These are phyloP conservation scores for Lasiodiplodia gonubiensis DNA, from an alignment of 2,329 filamentous ascomycete species.

Conservation along the genomic window DNA sequence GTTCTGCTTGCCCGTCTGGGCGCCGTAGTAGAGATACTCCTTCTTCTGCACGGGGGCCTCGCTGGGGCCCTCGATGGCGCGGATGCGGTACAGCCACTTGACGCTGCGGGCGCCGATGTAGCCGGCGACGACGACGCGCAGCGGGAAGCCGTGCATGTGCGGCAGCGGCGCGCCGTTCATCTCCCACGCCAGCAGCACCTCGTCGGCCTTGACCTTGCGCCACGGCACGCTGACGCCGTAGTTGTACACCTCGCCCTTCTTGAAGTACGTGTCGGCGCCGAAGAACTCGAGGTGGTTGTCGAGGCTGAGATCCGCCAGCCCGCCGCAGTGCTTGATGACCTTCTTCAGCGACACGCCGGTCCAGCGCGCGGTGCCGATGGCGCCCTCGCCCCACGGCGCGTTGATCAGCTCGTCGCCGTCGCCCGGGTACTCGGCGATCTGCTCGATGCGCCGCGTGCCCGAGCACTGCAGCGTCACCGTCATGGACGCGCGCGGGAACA, in stretches of 20 bases:
- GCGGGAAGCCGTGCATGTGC: conserved; percentile 68
- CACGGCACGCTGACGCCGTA: conserved; percentile 71
- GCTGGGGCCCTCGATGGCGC: conserved; percentile 63
- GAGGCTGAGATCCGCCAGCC: too few relatives aligned
- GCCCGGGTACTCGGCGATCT: conserved; percentile 68
- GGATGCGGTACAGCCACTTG: conserved; percentile 69
- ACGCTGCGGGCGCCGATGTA: conserved; percentile 70
- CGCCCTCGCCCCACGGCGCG: conserved; percentile 57
- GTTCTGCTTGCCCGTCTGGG: conserved; percentile 73
- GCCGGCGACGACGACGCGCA: conserved; percentile 67
- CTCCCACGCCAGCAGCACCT: conserved; percentile 72
- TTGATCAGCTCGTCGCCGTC: conserved; percentile 66
- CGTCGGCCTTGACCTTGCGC: conserved; percentile 69
- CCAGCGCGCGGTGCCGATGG: conserved; percentile 69
- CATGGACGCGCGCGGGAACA: conserved; percentile 66
- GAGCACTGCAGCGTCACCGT: conserved; percentile 70
- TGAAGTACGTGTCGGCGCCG: conserved; percentile 76
- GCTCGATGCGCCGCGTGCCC: conserved; percentile 71
- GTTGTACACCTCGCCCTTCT: conserved; percentile 68
- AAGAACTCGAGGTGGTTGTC: conserved; percentile 69
- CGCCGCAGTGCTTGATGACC: conserved; percentile 72
- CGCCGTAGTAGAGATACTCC: conserved; percentile 72
- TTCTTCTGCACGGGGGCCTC: conserved; percentile 67
- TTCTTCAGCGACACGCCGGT: conserved; percentile 70
- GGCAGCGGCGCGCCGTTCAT: conserved; percentile 72